These are phyloP conservation scores for Aspergillus thermomutatus DNA, from an alignment of 2,329 filamentous ascomycete genomes.

Conservation along the genomic window DNA sequence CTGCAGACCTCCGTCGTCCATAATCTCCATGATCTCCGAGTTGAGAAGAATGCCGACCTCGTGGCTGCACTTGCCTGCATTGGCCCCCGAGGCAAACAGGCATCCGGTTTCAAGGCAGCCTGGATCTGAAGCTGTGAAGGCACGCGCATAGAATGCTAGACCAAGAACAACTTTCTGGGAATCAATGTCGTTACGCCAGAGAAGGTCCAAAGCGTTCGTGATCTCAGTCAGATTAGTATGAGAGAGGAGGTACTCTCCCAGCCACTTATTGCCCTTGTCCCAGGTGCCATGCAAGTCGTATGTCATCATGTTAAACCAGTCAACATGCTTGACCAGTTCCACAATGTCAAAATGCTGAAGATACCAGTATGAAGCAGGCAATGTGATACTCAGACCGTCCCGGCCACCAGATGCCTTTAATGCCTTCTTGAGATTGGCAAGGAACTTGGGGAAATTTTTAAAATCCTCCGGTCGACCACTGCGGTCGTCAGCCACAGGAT, in stretches of 20 bases:
- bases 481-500: conserved; percentile 12
- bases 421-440: conserved; percentile 7
- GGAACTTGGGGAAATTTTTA: conserved; percentile 10
- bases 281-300: conserved; percentile 16
- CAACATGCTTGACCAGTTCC: conserved; percentile 1
- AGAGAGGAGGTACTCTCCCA: conserved; percentile 5
- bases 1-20: conserved; percentile 14
- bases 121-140: background rate
- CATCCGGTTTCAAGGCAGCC: conserved; percentile 9
- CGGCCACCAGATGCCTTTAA: background rate
- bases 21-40: conserved; percentile 11
- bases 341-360: conserved; percentile 28
- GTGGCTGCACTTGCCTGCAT: conserved; percentile 19
- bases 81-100: conserved; percentile 15
- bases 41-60: conserved; percentile 20
- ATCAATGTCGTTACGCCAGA: conserved; percentile 44
- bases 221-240: conserved; percentile 21
- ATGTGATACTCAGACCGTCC: conserved; percentile 8
- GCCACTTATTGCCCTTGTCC: conserved; percentile 10
- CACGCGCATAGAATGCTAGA: conserved; percentile 45
- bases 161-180: conserved; percentile 44
- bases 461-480: conserved; percentile 8
- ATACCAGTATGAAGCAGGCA: conserved; percentile 20
- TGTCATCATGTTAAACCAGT: conserved; percentile 15
- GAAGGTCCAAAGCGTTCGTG: conserved; percentile 35